These are phyloP conservation scores for Chrysanthemum seticuspe DNA, from an alignment of 129 eudicot species.

Conservation along the genomic window DNA sequence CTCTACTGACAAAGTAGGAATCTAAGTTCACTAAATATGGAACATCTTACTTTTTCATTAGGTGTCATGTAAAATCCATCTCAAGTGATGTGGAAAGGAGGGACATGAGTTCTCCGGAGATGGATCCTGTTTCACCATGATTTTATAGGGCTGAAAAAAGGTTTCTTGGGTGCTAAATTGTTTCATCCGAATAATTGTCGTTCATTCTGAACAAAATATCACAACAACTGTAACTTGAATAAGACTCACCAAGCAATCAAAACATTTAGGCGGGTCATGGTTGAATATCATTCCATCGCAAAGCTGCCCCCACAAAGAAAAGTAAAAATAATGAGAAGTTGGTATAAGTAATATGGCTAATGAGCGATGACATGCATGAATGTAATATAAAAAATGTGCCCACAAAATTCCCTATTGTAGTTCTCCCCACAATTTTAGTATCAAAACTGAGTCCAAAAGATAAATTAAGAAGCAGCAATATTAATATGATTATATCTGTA, in stretches of 20 bases:
- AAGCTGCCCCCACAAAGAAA: constrained; percentile 63
- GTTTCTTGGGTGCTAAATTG: constrained; percentile 17
- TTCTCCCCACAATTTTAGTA: too few species aligned
- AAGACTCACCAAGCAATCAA: constrained; percentile 73
- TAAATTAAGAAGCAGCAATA: constrained; percentile 1
- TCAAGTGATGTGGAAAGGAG: constrained; percentile 19
- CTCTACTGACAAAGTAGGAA: neutral
- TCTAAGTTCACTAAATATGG: neutral
- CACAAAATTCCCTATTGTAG: neutral
- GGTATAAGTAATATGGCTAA: constrained; percentile 24
- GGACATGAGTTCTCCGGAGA: constrained; percentile 17
- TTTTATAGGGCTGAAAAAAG: constrained; percentile 19
- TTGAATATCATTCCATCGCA: constrained; percentile 87
- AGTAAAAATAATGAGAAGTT: constrained; percentile 16
- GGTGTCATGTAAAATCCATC: constrained; percentile 24
- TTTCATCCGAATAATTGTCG: constrained; percentile 6
- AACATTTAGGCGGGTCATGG: constrained; percentile 85
- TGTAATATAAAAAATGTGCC: neutral
- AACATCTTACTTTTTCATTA: constrained; percentile 11
- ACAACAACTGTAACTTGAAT: constrained; percentile 4
- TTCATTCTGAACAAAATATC: neutral
- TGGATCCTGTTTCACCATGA: constrained; percentile 21
- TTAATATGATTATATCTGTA: constrained; percentile 1
- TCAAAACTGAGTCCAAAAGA: neutral
- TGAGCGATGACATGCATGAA: neutral